A percentile compares a stretch with the other conserved stretches of the same genome.
These are phyloP conservation scores for Aspergillus fumigatus DNA, from an alignment of 2,329 filamentous ascomycete genomes.

Conservation along the genomic window DNA sequence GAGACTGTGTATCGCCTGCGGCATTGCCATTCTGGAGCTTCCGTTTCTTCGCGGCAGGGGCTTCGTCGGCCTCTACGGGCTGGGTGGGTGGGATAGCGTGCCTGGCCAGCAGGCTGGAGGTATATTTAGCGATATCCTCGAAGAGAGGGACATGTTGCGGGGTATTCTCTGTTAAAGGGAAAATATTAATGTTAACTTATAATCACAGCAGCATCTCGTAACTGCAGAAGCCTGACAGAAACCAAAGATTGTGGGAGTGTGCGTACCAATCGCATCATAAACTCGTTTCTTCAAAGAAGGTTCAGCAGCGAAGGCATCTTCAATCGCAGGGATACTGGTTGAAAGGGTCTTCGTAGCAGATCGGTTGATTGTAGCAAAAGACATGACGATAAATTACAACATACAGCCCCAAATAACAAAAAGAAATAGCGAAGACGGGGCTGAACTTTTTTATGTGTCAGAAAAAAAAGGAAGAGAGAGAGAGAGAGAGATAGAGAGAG, in stretches of 20 bases:
- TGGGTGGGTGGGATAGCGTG: slow-evolving; percentile 23
- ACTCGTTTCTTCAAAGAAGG: slow-evolving; percentile 37
- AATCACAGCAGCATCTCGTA: not conserved
- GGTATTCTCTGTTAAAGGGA: slow-evolving; percentile 24
- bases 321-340: slow-evolving; percentile 29
- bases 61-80: slow-evolving; percentile 24
- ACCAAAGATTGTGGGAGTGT: not conserved
- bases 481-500: too few relatives aligned
- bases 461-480: too few relatives aligned
- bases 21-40: slow-evolving; percentile 43
- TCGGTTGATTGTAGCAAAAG: slow-evolving; percentile 35
- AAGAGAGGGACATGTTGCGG: slow-evolving; percentile 42
- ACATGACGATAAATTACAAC: slow-evolving; percentile 24
- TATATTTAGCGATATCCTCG: slow-evolving; percentile 47
- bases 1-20: slow-evolving; percentile 22
- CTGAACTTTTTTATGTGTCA: not conserved
- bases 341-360: slow-evolving; percentile 10
- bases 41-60: slow-evolving; percentile 45
- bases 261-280: slow-evolving; percentile 42
- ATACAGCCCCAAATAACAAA: slow-evolving; percentile 15
- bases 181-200: slow-evolving; percentile 1
- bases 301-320: slow-evolving; percentile 39
- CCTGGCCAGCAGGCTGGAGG: slow-evolving; percentile 34
- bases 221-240: not conserved
- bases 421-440: slow-evolving; percentile 10